These are phyloP conservation scores for Aegilops longissima DNA, from an alignment of 176 grass and related monocot genomes.

Conservation along the genomic window DNA sequence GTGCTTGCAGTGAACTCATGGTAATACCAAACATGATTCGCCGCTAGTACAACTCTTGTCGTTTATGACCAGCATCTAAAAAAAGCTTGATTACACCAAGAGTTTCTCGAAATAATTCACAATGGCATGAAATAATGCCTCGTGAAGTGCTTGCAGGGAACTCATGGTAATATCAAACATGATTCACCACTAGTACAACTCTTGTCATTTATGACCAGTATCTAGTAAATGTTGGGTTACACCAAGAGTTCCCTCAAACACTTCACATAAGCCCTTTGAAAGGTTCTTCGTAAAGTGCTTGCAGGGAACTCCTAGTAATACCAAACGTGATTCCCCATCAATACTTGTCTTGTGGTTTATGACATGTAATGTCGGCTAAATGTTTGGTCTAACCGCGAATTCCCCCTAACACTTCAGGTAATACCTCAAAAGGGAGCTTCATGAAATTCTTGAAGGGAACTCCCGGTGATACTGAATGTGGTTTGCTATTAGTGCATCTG, in stretches of 20 bases:
- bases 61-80: no score
- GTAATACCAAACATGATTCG: no score
- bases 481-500: not conserved
- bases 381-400: slow-evolving; percentile 27
- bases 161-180: no score
- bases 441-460: slow-evolving; percentile 44
- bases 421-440: not conserved
- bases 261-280: not conserved
- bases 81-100: not conserved
- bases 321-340: not conserved
- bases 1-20: no score
- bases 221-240: not conserved
- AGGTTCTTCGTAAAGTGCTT: no score
- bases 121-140: no score
- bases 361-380: not conserved
- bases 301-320: not conserved
- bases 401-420: slow-evolving; percentile 51
- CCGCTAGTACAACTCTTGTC: not conserved
- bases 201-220: no score
- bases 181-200: no score
- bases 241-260: not conserved
- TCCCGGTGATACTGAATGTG: slow-evolving; percentile 18
- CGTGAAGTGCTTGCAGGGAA: no score
- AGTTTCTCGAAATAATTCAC: not conserved
- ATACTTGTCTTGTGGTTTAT: not conserved